These are phyloP conservation scores for Trypanosoma boissoni DNA, from an alignment of 208 protist genomes.

Conservation along the genomic window DNA sequence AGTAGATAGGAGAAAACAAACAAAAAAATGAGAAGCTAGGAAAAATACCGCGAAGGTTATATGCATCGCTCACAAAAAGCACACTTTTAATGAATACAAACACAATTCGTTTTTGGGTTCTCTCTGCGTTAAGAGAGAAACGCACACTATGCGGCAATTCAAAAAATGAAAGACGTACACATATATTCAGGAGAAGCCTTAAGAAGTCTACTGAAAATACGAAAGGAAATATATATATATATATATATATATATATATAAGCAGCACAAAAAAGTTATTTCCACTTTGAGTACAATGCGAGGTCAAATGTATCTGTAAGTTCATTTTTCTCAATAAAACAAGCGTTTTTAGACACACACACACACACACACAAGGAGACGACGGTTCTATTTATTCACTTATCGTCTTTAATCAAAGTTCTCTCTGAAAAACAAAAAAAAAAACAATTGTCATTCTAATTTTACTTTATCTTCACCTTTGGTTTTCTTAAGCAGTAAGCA, in stretches of 20 bases:
- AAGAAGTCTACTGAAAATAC: conserved; percentile 1
- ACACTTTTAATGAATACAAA: too few species aligned
- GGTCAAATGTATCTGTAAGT: too few species aligned
- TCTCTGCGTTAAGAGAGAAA: conserved; percentile 1
- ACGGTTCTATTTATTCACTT: too few species aligned
- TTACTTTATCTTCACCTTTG: neutral
- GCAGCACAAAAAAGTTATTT: too few species aligned
- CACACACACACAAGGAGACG: neutral
- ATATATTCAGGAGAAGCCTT: neutral
- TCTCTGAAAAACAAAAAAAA: neutral
- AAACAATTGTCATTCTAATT: neutral
- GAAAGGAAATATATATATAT: conserved; percentile 12
- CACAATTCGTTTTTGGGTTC: too few species aligned
- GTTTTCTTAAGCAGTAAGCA: neutral
- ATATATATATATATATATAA: conserved; percentile 11
- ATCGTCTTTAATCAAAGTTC: neutral
- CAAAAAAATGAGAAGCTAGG: too few species aligned
- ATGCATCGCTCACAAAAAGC: too few species aligned
- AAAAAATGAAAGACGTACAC: neutral
- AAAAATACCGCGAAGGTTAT: too few species aligned
- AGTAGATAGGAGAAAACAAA: too few species aligned
- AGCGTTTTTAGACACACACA: neutral
- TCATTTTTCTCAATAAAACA: too few species aligned
- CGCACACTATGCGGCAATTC: neutral
- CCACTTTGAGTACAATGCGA: too few species aligned